phyloP scores from a whole-genome alignment of 192 early-diverging fungal species.

The Linnemannia zychae region DNA sequence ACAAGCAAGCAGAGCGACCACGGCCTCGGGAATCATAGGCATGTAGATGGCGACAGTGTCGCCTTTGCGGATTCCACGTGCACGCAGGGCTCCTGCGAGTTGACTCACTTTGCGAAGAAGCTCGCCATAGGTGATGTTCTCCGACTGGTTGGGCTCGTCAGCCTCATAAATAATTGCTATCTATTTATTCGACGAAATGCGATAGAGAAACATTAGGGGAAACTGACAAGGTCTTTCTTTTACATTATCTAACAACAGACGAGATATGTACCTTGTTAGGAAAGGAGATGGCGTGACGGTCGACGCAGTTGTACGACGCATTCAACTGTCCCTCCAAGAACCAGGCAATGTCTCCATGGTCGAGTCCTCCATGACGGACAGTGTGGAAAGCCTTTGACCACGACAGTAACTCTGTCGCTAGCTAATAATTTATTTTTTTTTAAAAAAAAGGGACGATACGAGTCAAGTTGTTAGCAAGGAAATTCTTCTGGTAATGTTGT shows the following conservation, averaged over 20 bases:
- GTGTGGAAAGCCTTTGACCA: slow-evolving; percentile 87
- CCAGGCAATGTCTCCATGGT: slow-evolving; percentile 92
- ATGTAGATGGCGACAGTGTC: slow-evolving; percentile 97
- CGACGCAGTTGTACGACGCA: slow-evolving; percentile 94
- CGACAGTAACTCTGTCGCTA: slow-evolving; percentile 80
- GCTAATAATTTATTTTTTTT: slow-evolving; percentile 29
- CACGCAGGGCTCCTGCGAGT: slow-evolving; percentile 86
- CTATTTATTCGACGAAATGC: slow-evolving; percentile 33
- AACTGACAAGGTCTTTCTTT: neutral
- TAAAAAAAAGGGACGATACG: neutral
- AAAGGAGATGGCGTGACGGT: slow-evolving; percentile 85
- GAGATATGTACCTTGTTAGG: slow-evolving; percentile 73
- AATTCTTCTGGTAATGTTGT: too few species aligned
- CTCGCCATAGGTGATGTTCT: slow-evolving; percentile 86
- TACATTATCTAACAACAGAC: neutral
- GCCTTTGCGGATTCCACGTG: slow-evolving; percentile 90
- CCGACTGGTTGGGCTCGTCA: slow-evolving; percentile 86
- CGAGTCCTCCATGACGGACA: slow-evolving; percentile 78
- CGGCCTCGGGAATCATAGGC: slow-evolving; percentile 97
- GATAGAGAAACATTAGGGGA: neutral
- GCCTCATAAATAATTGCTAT: slow-evolving; percentile 90
- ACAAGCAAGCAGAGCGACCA: slow-evolving; percentile 93
- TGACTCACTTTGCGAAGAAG: slow-evolving; percentile 85
- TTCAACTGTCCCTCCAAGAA: slow-evolving; percentile 93
- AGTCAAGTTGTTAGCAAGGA: too few species aligned